Percentiles rank a stretch among this genome's conserved stretches.
These are phyloP conservation scores for Globisporangium viniferum DNA, from an alignment of 352 stramenopile genomes.

Conservation along the genomic window DNA sequence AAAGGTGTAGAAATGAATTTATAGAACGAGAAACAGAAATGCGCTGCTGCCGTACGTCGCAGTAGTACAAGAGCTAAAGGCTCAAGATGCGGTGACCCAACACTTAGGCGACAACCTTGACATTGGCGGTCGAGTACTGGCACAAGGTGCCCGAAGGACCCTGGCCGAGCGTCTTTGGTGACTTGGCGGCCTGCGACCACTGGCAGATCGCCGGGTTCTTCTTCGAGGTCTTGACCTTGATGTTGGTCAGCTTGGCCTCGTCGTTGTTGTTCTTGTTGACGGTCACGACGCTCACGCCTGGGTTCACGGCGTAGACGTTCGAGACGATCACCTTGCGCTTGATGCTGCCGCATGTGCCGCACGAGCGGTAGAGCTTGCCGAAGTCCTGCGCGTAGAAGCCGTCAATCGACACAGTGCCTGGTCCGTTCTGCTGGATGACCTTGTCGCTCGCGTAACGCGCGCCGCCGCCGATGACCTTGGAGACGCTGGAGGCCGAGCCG, in stretches of 20 bases:
- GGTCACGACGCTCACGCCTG: slow-evolving; percentile 18
- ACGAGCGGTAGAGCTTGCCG: slow-evolving; percentile 31
- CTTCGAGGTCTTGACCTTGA: slow-evolving; percentile 20
- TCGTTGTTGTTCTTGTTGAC: slow-evolving; percentile 27
- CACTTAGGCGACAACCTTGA: slow-evolving; percentile 9
- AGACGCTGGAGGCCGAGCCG: slow-evolving; percentile 19
- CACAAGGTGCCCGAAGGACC: slow-evolving; percentile 13
- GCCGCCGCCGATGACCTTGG: slow-evolving; percentile 24
- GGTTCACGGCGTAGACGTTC: slow-evolving; percentile 24
- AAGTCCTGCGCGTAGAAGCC: slow-evolving; percentile 29
- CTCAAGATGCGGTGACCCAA: no score
- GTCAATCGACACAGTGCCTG: slow-evolving; percentile 20
- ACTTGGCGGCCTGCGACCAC: slow-evolving; percentile 10
- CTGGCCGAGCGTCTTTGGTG: slow-evolving; percentile 10
- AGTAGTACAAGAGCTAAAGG: no score
- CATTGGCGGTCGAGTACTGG: slow-evolving; percentile 16
- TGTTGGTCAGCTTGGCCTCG: slow-evolving; percentile 18
- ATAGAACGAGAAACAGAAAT: no score
- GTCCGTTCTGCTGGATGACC: slow-evolving; percentile 29
- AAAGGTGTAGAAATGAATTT: no score
- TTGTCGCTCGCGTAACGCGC: slow-evolving; percentile 30
- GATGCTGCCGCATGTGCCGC: slow-evolving; percentile 20
- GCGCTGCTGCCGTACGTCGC: no score
- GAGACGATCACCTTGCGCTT: slow-evolving; percentile 22
- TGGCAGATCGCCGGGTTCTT: slow-evolving; percentile 14